phyloP scores from a whole-genome alignment of 345 rosid species.

The Brassica napus region DNA sequence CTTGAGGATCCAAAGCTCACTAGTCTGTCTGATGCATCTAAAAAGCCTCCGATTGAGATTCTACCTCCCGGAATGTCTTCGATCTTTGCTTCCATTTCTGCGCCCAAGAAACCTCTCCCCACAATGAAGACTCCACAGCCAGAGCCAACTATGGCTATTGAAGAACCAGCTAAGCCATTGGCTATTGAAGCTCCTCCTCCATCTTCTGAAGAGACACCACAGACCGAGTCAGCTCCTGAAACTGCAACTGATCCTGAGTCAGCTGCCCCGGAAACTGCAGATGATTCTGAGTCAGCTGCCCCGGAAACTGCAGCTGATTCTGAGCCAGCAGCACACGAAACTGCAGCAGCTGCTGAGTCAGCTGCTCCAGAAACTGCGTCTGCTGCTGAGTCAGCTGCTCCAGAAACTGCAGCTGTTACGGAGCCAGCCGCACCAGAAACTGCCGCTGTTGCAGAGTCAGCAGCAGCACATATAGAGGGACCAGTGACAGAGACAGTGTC shows the following conservation, averaged over 20 bases:
- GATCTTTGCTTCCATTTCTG: conserved; percentile 66
- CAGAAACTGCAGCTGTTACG: conserved; percentile 29
- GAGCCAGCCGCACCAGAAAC: conserved; percentile 36
- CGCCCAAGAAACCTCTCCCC: conserved; percentile 66
- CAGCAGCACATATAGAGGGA: conserved; percentile 29
- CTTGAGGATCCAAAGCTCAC: conserved; percentile 89
- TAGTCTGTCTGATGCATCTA: conserved; percentile 79
- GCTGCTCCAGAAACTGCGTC: conserved; percentile 30
- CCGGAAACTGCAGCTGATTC: conserved; percentile 21
- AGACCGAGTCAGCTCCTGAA: conserved; percentile 35
- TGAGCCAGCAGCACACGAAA: conserved; percentile 31
- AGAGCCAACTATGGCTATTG: conserved; percentile 49
- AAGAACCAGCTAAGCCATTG: conserved; percentile 49
- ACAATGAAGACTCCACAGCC: conserved; percentile 50
- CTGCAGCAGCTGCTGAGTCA: conserved; percentile 27
- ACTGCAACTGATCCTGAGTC: conserved; percentile 24
- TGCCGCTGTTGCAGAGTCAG: conserved; percentile 25
- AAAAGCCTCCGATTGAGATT: conserved; percentile 83
- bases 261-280: conserved; percentile 31
- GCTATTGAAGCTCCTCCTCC: conserved; percentile 56
- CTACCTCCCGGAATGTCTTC: conserved; percentile 96
- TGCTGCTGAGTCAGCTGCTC: conserved; percentile 28
- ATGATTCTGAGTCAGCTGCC: conserved; percentile 19
- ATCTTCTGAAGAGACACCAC: conserved; percentile 41
- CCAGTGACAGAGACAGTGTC: conserved; percentile 27